Evolutionary conservation across 257 asterid species (phyloP).

Genomic region (Paraleonurus japonicus): DNA sequence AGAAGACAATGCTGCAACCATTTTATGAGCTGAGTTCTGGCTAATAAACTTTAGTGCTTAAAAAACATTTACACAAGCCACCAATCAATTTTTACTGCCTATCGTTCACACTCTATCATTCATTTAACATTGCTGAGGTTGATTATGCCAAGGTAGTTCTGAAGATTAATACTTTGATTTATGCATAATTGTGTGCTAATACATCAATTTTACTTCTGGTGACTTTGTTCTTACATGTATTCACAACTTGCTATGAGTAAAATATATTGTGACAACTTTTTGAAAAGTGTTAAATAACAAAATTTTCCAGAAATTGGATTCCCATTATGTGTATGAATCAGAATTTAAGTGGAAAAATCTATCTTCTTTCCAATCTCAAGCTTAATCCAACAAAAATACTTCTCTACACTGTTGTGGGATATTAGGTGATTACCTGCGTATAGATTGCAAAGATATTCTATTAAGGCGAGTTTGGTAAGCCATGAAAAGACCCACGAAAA

Average conservation of each 20-base stretch:
- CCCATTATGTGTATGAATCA: too few species aligned
- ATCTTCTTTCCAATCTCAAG: neutral
- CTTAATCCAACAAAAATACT: neutral
- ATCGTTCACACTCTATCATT: neutral
- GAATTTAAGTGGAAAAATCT: too few species aligned
- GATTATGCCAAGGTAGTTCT: slow-evolving; percentile 63
- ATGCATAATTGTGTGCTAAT: neutral
- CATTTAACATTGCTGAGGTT: slow-evolving; percentile 41
- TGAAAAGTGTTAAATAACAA: too few species aligned
- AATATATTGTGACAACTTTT: too few species aligned
- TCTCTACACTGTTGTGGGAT: too few species aligned
- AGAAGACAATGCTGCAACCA: neutral
- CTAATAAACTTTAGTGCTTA: neutral
- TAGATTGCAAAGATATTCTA: too few species aligned
- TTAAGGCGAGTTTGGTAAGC: too few species aligned
- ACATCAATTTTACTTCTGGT: neutral
- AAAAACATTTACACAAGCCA: neutral
- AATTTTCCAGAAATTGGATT: neutral
- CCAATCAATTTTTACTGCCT: neutral
- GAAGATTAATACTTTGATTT: neutral
- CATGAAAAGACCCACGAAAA: too few species aligned
- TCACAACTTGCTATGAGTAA: neutral
- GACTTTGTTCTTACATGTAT: neutral
- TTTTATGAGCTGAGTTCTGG: neutral
- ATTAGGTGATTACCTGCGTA: too few species aligned